Conservation (phyloP, 768 basidiomycete species). For the Kwoniella europaea region DNA sequence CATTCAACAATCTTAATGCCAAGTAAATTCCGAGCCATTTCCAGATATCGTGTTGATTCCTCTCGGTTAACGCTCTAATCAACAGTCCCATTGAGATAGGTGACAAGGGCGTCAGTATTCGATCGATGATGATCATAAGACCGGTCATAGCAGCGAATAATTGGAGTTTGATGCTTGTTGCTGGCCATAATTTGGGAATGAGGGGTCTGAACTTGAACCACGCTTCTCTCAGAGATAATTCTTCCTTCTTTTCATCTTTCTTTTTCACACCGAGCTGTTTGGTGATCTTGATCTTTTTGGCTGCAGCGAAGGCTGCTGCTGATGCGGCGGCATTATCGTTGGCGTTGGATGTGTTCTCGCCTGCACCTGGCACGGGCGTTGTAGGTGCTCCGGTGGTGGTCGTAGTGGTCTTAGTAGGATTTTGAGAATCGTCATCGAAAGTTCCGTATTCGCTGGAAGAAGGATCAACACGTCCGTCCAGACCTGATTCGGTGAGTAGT, state of each 20-base stretch:
- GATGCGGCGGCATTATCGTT: not conserved
- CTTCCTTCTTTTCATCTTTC: constrained; percentile 41
- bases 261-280: constrained; percentile 46
- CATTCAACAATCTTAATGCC: constrained; percentile 74
- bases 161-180: constrained; percentile 70
- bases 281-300: constrained; percentile 52
- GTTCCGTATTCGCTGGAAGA: constrained; percentile 60
- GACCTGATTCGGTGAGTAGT: constrained; percentile 56
- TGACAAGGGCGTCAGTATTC: constrained; percentile 74
- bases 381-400: constrained; percentile 6
- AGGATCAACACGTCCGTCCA: constrained; percentile 65
- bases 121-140: constrained; percentile 71
- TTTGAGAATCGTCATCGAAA: constrained; percentile 57
- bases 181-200: constrained; percentile 83
- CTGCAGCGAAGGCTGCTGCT: constrained; percentile 63
- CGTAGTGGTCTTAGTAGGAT: constrained; percentile 6
- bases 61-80: constrained; percentile 60
- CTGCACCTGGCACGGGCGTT: constrained; percentile 7
- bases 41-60: constrained; percentile 63
- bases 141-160: constrained; percentile 73
- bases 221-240: constrained; percentile 73
- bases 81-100: constrained; percentile 74
- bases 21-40: constrained; percentile 72
- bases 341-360: constrained; percentile 48
- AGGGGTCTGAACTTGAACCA: constrained; percentile 70